Evolutionary conservation across 2,329 filamentous ascomycete genomes (phyloP).

Genomic region (Myriosclerotinia scirpicola): DNA sequence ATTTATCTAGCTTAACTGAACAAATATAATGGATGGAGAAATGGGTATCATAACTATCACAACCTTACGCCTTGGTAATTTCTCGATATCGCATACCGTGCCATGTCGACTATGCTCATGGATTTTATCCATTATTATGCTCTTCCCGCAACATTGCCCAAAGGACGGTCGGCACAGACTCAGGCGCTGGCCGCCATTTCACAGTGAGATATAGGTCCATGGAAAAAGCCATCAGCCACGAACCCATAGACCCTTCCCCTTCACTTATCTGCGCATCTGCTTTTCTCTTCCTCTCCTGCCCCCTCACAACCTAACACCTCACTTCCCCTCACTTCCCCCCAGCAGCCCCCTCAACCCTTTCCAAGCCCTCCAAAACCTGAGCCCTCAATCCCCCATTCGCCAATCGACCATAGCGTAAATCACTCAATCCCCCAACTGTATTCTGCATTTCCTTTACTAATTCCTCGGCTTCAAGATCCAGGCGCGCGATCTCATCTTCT

Average conservation of each 20-base stretch:
- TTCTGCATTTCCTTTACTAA: slow-evolving; percentile 62
- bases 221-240: too few relatives aligned
- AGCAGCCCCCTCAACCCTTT: slow-evolving; percentile 51
- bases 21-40: slow-evolving; percentile 13
- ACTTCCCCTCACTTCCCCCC: neutral
- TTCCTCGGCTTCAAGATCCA: slow-evolving; percentile 63
- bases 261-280: too few relatives aligned
- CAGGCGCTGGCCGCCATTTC: neutral
- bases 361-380: slow-evolving; percentile 67
- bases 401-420: slow-evolving; percentile 77
- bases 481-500: slow-evolving; percentile 63
- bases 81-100: neutral
- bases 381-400: slow-evolving; percentile 61
- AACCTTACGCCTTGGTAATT: slow-evolving; percentile 16
- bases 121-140: neutral
- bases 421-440: slow-evolving; percentile 72
- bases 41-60: slow-evolving; percentile 34
- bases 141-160: neutral
- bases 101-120: neutral
- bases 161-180: neutral
- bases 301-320: neutral
- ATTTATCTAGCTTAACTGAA: slow-evolving; percentile 13
- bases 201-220: neutral
- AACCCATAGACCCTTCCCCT: neutral
- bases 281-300: too few relatives aligned